These are phyloP conservation scores for Heterobasidion parviporum DNA, from an alignment of 1,284 basidiomycete genomes.

Conservation along the genomic window DNA sequence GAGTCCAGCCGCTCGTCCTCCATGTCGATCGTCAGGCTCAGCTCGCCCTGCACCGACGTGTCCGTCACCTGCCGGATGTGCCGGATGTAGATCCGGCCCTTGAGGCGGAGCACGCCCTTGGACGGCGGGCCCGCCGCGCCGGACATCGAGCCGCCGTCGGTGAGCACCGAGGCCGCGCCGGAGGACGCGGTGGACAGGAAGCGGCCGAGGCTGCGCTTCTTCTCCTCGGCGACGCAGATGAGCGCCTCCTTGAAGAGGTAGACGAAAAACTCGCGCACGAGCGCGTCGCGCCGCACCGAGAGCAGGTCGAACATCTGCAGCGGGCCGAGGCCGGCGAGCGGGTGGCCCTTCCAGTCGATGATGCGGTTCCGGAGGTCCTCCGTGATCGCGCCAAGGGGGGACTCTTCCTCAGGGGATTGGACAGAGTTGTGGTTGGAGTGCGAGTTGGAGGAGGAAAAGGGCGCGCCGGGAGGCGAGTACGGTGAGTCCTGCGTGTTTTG, in stretches of 20 bases:
- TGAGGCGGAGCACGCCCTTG: slow-evolving; percentile 81
- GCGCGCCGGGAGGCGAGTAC: background rate
- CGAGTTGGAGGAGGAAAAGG: slow-evolving; percentile 2
- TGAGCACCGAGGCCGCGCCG: slow-evolving; percentile 22
- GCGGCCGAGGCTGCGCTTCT: slow-evolving; percentile 71
- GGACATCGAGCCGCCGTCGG: slow-evolving; percentile 39
- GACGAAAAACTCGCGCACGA: slow-evolving; percentile 87
- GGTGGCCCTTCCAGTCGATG: slow-evolving; percentile 91
- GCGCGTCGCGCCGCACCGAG: slow-evolving; percentile 78
- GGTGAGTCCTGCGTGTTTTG: background rate
- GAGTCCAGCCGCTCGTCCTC: slow-evolving; percentile 88
- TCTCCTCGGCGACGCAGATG: slow-evolving; percentile 93
- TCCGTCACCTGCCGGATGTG: slow-evolving; percentile 87
- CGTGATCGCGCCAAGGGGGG: slow-evolving; percentile 73
- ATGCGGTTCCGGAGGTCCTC: slow-evolving; percentile 85
- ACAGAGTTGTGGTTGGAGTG: background rate
- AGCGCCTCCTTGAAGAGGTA: slow-evolving; percentile 96
- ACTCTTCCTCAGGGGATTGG: slow-evolving; percentile 39
- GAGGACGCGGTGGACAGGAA: slow-evolving; percentile 49
- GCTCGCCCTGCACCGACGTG: slow-evolving; percentile 67
- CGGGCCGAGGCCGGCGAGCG: slow-evolving; percentile 77
- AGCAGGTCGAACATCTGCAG: slow-evolving; percentile 89
- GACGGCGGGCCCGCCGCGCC: slow-evolving; percentile 29
- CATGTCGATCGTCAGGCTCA: slow-evolving; percentile 91
- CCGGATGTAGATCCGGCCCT: slow-evolving; percentile 89